A percentile compares a stretch with the other conserved stretches of the same genome.
phyloP scores from a whole-genome alignment of 2,329 filamentous ascomycete species.

The Cordyceps cateniannulata region DNA sequence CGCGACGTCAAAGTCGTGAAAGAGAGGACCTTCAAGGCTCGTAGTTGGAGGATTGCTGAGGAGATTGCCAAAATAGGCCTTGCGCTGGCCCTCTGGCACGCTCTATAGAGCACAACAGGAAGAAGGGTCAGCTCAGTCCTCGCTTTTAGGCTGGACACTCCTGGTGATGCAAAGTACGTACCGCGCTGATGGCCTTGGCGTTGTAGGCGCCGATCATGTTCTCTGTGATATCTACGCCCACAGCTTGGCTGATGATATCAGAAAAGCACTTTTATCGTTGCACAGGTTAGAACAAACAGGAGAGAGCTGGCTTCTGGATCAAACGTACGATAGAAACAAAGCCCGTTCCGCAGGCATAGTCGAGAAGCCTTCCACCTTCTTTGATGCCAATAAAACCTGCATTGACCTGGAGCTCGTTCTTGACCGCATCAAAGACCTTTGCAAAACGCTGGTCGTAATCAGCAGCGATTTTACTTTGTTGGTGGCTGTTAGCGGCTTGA shows the following conservation, averaged over 20 bases:
- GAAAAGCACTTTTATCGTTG: slow-evolving; percentile 17
- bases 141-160: not conserved
- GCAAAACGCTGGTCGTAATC: slow-evolving; percentile 46
- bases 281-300: not conserved
- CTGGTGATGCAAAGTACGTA: slow-evolving; percentile 21
- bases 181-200: slow-evolving; percentile 47
- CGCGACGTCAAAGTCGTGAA: slow-evolving; percentile 63
- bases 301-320: not conserved
- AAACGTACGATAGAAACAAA: slow-evolving; percentile 52
- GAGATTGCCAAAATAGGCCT: slow-evolving; percentile 53
- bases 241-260: slow-evolving; percentile 41
- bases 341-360: slow-evolving; percentile 73
- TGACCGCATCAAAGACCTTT: slow-evolving; percentile 47
- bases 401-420: slow-evolving; percentile 44
- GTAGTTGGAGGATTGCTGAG: slow-evolving; percentile 43
- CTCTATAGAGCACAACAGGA: slow-evolving; percentile 30
- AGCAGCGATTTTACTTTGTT: slow-evolving; percentile 22
- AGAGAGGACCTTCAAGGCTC: slow-evolving; percentile 52
- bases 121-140: not conserved
- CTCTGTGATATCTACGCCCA: slow-evolving; percentile 65
- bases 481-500: not conserved
- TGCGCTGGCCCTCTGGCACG: slow-evolving; percentile 44
- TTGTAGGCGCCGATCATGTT: slow-evolving; percentile 68
- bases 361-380: slow-evolving; percentile 49
- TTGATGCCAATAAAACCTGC: slow-evolving; percentile 55